phyloP scores from a whole-genome alignment of 495 filamentous ascomycete species.

The Penicillium coprophilum region DNA sequence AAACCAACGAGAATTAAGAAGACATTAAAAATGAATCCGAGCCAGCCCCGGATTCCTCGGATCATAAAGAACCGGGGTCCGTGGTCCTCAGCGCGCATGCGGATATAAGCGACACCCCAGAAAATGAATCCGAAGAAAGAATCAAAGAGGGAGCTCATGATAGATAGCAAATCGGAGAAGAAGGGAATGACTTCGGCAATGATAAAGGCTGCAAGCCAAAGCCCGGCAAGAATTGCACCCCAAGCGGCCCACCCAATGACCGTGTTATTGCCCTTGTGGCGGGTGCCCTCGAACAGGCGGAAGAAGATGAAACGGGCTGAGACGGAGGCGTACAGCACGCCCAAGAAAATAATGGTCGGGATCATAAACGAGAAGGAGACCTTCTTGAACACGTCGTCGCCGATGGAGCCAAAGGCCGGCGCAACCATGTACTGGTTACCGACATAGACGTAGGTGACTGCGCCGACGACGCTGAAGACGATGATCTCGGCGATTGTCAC shows the following conservation, averaged over 20 bases:
- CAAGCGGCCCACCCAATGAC: constrained; percentile 78
- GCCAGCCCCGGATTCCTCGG: constrained; percentile 59
- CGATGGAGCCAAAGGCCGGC: constrained; percentile 79
- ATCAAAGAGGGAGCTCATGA: constrained; percentile 90
- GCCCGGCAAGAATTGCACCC: constrained; percentile 67
- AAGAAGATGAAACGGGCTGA: constrained; percentile 87
- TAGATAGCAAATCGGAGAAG: constrained; percentile 77
- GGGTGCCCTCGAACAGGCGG: constrained; percentile 72
- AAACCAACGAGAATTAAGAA: constrained; percentile 68
- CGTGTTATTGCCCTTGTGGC: constrained; percentile 75
- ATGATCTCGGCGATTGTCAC: constrained; percentile 84
- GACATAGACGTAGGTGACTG: constrained; percentile 75
- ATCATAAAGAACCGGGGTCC: constrained; percentile 58
- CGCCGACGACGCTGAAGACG: constrained; percentile 73
- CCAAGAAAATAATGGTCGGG: constrained; percentile 84
- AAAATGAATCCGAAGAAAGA: constrained; percentile 94
- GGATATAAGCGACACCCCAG: constrained; percentile 85
- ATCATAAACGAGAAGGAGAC: constrained; percentile 90
- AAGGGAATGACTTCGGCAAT: constrained; percentile 89
- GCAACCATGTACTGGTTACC: constrained; percentile 80
- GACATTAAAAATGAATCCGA: constrained; percentile 64
- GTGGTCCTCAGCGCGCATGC: constrained; percentile 72
- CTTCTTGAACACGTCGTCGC: constrained; percentile 71
- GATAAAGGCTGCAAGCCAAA: constrained; percentile 78
- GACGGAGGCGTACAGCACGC: constrained; percentile 84